Base-by-base conservation (phyloP, 495 filamentous ascomycete genomes). In the Aspergillus olivimuriae region DNA sequence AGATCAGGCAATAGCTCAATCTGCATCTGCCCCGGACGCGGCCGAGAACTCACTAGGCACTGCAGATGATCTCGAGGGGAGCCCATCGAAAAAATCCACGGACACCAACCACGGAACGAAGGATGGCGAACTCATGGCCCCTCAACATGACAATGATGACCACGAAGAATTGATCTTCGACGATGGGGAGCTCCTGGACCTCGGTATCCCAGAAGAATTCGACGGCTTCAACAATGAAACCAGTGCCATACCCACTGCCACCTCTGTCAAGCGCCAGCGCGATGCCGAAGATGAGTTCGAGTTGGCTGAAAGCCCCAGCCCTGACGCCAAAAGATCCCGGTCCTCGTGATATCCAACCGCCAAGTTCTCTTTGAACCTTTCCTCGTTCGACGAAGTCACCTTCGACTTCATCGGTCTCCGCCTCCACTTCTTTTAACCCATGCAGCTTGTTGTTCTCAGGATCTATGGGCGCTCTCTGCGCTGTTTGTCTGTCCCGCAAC, bases 151-250 rank as follows among this genome's bases (percentile, higher is more conserved):
- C 23, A 12, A 75, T 22, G 66, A 74, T 37, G 65, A 66, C 9
- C 65, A 69, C 22, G 70, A 72, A 39, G 65, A 73, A 32, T 51
- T 72, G 23, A 28, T 34, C 5, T 52, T 53, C 12, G 48, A 61
- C 10, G 44, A 57, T 32, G 53, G 44, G 38, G 52, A 61, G 26
- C 48, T 58, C 37, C 31, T 56, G 33, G 55, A 60, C 38, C 39
- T 60, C 31, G 45, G 44, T 14, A 41, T 50, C 18, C 24, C 19
- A 15, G 44, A 53, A 19, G 53, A 40, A 4, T 19, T 44, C 2
- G 34, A 23, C 33, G 38, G 15, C 8, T 14, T 18, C 8, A 38
- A 53, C 11, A 41, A 57, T 22, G 45, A 47, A 22, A 23, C 33
- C 32, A 20, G 9, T 11, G 28, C 40, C 2, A 48, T 51, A 22